Base-by-base conservation (phyloP, 2,329 filamentous ascomycete species). In the Colletotrichum camelliae region DNA sequence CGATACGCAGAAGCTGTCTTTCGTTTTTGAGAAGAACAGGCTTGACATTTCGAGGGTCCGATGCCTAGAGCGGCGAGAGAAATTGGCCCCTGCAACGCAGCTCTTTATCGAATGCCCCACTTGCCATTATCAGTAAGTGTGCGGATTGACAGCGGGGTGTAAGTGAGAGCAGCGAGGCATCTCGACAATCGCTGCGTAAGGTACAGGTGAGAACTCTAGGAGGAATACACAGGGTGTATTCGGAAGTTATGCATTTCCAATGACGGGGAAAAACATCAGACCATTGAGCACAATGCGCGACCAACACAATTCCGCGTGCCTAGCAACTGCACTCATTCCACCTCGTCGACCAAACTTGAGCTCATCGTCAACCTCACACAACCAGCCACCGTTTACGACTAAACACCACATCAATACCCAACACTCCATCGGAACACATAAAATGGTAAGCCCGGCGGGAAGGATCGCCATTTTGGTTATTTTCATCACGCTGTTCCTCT, bases 401-500 rank as follows among this genome's bases (percentile, higher is more conserved):
- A 29, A 10, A 21, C 13, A 16, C 9, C 0, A 8, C 9, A 29
- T 6, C 27, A 48, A 24, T 5, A 37, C 27, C 7, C 33, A 43
- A n/a, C 15, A 58, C 43, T 0, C 43, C 5, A 0, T 52, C 10
- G 43, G 24, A 58, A 16, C 2, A 18, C 2, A 12, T 13, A 52
- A 31, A 52, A 61, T 65, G 16, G 85, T 84, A 82, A 70, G 68
- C 16, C 82, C 84, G 12, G 79, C 82, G 6, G 78, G 77, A 29
- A 76, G 74, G 7, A 81, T 86, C 9, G 84, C 82, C 29, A 75
- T 85, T 61, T 68, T 85, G 6, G 57, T 86, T 31, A 70, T 86
- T 13, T 75, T 79, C 13, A 74, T 87, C 33, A 77, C 84, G 65
- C 57, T 78, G 8, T 68, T 84, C 35, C 72, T 84, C 57, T 80